Evolutionary conservation across 192 early-diverging fungal genomes (phyloP).

Genomic region (Geranomyces michiganensis): DNA sequence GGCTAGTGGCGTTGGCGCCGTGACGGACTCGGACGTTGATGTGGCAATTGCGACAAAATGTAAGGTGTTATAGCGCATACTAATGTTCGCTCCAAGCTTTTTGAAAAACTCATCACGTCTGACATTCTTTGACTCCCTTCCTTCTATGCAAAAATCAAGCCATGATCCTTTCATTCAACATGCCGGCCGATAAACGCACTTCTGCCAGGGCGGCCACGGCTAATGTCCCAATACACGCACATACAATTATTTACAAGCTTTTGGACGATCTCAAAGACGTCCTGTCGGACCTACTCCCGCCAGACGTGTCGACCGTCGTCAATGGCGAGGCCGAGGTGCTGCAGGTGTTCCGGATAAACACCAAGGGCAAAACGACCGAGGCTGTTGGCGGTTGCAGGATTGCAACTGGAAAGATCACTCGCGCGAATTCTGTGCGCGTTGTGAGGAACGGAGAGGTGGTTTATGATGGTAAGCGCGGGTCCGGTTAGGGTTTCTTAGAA

Average conservation of each 20-base stretch:
- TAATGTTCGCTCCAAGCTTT: no score
- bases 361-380: slow-evolving; percentile 72
- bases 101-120: background rate
- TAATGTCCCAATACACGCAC: slow-evolving; percentile 68
- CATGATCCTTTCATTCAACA: slow-evolving; percentile 85
- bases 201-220: slow-evolving; percentile 59
- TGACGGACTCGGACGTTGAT: slow-evolving; percentile 85
- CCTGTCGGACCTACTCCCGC: slow-evolving; percentile 76
- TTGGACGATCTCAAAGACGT: slow-evolving; percentile 84
- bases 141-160: slow-evolving; percentile 47
- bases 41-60: slow-evolving; percentile 42
- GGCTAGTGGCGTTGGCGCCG: slow-evolving; percentile 79
- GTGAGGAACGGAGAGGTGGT: slow-evolving; percentile 68
- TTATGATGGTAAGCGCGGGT: slow-evolving; percentile 75
- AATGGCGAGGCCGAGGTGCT: slow-evolving; percentile 85
- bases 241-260: slow-evolving; percentile 91
- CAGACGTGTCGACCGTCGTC: slow-evolving; percentile 74
- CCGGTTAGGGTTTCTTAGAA: no score
- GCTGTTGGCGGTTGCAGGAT: slow-evolving; percentile 85
- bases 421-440: slow-evolving; percentile 65
- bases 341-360: slow-evolving; percentile 81
- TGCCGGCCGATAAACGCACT: slow-evolving; percentile 79
- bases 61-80: background rate
- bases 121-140: background rate
- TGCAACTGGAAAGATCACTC: slow-evolving; percentile 70